phyloP scores from a whole-genome alignment of 1,284 basidiomycete genomes.

The Coniferiporia weirii region DNA sequence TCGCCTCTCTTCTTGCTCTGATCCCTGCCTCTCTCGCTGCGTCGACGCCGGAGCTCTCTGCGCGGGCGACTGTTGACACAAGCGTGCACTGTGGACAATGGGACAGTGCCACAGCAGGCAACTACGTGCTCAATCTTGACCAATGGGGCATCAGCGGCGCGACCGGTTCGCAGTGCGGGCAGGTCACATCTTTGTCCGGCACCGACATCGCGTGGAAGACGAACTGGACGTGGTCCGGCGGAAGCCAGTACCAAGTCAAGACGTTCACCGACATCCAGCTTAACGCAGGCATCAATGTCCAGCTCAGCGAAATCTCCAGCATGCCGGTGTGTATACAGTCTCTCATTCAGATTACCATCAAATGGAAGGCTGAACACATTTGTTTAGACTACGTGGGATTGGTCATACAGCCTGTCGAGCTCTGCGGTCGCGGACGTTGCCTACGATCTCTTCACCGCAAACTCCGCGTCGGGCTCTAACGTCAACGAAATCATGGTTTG shows the following conservation, averaged over 20 bases:
- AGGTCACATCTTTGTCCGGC: constrained; percentile 40
- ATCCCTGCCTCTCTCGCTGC: neutral
- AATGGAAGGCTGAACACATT: neutral
- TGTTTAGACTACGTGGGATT: constrained; percentile 39
- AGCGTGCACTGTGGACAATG: constrained; percentile 44
- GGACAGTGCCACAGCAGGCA: constrained; percentile 40
- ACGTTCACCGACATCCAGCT: constrained; percentile 56
- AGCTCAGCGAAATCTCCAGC: constrained; percentile 46
- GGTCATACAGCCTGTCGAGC: constrained; percentile 33
- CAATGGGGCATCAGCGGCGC: constrained; percentile 48
- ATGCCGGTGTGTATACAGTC: constrained; percentile 43
- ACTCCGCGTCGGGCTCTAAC: constrained; percentile 43
- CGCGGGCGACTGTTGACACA: constrained; percentile 25
- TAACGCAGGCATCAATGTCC: constrained; percentile 46
- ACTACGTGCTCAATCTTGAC: constrained; percentile 46
- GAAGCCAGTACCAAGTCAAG: constrained; percentile 41
- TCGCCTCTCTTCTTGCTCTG: neutral
- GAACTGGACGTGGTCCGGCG: constrained; percentile 51
- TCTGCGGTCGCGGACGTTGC: constrained; percentile 48
- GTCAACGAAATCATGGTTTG: constrained; percentile 65
- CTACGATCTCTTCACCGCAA: constrained; percentile 60
- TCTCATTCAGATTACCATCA: constrained; percentile 5
- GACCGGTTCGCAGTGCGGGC: constrained; percentile 51
- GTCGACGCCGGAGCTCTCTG: neutral
- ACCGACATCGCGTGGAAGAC: constrained; percentile 47